phyloP scores from a whole-genome alignment of 768 basidiomycete species.

The Mycena crocata region DNA sequence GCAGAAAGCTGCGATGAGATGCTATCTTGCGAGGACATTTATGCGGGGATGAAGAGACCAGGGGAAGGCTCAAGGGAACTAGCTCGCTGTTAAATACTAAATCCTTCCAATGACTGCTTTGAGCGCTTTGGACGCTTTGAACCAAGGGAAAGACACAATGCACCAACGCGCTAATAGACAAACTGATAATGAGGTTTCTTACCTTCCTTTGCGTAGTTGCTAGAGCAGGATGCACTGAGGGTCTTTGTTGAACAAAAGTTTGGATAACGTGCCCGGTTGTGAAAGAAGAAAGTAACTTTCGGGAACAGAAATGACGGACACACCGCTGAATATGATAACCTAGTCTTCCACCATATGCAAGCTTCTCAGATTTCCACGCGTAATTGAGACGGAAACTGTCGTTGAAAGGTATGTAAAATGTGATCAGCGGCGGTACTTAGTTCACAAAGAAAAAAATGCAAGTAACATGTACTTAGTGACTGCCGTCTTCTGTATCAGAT shows the following conservation, averaged over 20 bases:
- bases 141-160: not conserved
- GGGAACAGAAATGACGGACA: no score
- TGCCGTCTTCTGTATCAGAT: constrained; percentile 81
- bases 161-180: no score
- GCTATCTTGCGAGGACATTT: not conserved
- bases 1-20: not conserved
- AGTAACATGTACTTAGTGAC: constrained; percentile 85
- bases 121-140: no score
- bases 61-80: not conserved
- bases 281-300: no score
- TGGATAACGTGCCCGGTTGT: no score
- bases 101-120: no score
- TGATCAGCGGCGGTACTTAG: not conserved
- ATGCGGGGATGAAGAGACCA: not conserved
- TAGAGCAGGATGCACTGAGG: not conserved
- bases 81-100: no score
- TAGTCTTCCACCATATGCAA: not conserved
- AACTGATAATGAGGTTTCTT: no score
- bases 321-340: no score
- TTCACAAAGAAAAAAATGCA: not conserved
- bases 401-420: constrained; percentile 72
- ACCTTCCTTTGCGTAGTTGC: not conserved
- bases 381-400: constrained; percentile 94
- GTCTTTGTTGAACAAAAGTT: not conserved
- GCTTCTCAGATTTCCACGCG: constrained; percentile 49